These are phyloP conservation scores for Vitis amurensis DNA, from an alignment of 164 flowering plant genomes.

Conservation along the genomic window DNA sequence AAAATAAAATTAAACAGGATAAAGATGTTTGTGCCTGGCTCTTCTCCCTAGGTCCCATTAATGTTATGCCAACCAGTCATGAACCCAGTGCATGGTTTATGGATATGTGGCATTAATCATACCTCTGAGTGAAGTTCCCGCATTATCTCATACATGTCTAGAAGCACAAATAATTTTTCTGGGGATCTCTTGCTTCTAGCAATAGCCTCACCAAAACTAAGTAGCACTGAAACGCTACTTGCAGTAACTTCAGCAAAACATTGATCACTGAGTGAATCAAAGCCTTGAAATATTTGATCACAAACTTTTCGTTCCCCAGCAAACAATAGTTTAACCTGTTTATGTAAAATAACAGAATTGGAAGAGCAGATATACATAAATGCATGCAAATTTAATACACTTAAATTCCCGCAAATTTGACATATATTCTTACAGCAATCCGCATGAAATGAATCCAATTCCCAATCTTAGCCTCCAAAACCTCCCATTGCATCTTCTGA, in stretches of 20 bases:
- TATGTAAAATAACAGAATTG: conserved; percentile 19
- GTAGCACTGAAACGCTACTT: conserved; percentile 77
- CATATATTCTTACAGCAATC: conserved; percentile 56
- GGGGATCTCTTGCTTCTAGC: conserved; percentile 98
- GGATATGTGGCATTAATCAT: conserved; percentile 5
- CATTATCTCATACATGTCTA: conserved; percentile 99
- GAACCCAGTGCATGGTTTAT: too few species aligned
- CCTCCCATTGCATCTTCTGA: conserved; percentile 85
- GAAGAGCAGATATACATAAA: conserved; percentile 1
- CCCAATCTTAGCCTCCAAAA: conserved; percentile 75
- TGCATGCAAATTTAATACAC: neutral
- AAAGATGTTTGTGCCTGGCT: too few species aligned
- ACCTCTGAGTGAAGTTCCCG: conserved; percentile 93
- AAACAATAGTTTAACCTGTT: conserved; percentile 92
- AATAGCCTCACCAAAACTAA: conserved; percentile 98
- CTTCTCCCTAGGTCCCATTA: too few species aligned
- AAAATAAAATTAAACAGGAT: too few species aligned
- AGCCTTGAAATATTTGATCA: conserved; percentile 87
- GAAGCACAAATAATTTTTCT: conserved; percentile 92
- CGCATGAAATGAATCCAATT: conserved; percentile 84
- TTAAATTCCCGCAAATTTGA: neutral
- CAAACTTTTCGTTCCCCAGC: conserved; percentile 85
- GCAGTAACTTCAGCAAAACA: conserved; percentile 92
- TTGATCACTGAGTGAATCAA: conserved; percentile 70
- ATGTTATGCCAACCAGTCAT: too few species aligned